A percentile compares a stretch with the other conserved stretches of the same genome.
Conservation (phyloP, 192 early-diverging fungal species). For the Backusella psychrophila region DNA sequence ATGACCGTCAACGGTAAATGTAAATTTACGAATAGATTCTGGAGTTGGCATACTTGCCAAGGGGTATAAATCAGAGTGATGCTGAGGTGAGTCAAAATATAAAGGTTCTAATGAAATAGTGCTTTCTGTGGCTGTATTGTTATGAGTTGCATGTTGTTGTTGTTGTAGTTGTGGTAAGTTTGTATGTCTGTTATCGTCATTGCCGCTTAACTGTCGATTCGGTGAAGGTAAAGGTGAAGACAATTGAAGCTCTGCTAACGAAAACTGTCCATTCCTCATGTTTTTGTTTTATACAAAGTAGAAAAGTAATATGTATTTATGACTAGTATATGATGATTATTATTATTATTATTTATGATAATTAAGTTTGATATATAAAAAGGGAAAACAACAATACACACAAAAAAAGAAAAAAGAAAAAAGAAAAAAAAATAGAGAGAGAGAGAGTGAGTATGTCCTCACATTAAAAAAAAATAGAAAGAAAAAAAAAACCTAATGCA, state of each 20-base stretch:
- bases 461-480: neutral
- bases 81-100: neutral
- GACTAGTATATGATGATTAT: no score
- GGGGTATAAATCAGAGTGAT: conserved; percentile 19
- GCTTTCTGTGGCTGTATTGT: neutral
- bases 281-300: neutral
- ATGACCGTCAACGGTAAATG: conserved; percentile 14
- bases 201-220: neutral
- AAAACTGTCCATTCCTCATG: conserved; percentile 4
- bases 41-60: conserved; percentile 7
- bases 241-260: conserved; percentile 10
- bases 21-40: neutral
- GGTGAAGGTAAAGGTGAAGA: conserved; percentile 15
- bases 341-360: no score
- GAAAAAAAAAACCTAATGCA: neutral
- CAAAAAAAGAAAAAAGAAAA: neutral
- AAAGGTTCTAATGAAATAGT: neutral
- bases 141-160: conserved; percentile 1
- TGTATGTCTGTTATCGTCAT: neutral
- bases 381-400: neutral
- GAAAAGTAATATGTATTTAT: no score
- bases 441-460: neutral
- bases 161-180: neutral
- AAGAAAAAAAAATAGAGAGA: neutral
- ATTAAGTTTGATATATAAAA: no score